Evolutionary conservation across 2,329 filamentous ascomycete genomes (phyloP).

Genomic region (Hymenotorrendiella dingleyae): DNA sequence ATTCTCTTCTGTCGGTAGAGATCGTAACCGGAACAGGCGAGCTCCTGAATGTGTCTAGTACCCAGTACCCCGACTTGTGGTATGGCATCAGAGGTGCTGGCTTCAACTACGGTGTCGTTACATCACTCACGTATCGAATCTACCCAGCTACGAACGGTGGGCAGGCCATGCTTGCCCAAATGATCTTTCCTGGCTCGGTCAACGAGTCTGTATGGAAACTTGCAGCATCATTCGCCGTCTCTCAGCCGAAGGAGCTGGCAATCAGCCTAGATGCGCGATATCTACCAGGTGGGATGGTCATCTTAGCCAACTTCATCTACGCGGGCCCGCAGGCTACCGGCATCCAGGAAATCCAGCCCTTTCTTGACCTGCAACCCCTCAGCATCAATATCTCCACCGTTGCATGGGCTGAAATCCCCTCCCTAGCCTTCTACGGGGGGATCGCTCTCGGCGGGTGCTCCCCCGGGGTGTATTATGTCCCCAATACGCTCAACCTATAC

Average conservation of each 20-base stretch:
- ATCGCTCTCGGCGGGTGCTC: not conserved
- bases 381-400: not conserved
- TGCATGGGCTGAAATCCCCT: not conserved
- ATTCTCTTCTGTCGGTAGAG: conserved; percentile 31
- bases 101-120: conserved; percentile 5
- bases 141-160: conserved; percentile 1
- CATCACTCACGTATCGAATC: conserved; percentile 25
- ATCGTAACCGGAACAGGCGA: conserved; percentile 29
- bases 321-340: not conserved
- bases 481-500: not conserved
- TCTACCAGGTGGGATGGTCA: not conserved
- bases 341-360: not conserved
- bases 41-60: conserved; percentile 17
- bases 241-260: not conserved
- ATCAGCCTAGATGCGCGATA: not conserved
- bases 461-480: not conserved
- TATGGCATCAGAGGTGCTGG: conserved; percentile 31
- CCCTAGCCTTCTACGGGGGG: not conserved
- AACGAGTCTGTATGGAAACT: not conserved
- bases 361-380: not conserved
- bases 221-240: not conserved
- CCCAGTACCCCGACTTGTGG: conserved; percentile 28
- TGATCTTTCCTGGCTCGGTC: not conserved
- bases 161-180: conserved; percentile 1
- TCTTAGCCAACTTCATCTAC: conserved; percentile 3